phyloP scores from a whole-genome alignment of 306 rosid genomes.

The Acacia acuminata region DNA sequence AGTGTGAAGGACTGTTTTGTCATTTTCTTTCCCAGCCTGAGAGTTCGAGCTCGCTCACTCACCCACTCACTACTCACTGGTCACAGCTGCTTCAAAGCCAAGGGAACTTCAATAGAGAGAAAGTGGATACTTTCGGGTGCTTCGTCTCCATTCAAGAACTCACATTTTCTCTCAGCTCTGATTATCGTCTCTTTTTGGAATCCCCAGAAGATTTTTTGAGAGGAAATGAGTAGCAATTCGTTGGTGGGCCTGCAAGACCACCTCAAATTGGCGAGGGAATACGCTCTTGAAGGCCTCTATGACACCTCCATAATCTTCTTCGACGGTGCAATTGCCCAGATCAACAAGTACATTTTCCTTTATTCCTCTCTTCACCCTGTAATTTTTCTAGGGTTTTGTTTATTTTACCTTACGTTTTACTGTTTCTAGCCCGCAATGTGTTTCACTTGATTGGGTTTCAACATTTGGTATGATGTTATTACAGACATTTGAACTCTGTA shows the following conservation, averaged over 20 bases:
- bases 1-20: constrained; percentile 21
- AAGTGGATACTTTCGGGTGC: neutral
- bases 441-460: neutral
- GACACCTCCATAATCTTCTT: constrained; percentile 96
- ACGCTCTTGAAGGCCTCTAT: constrained; percentile 90
- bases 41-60: neutral
- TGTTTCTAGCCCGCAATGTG: neutral
- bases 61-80: neutral
- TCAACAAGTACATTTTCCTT: constrained; percentile 69
- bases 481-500: constrained; percentile 56
- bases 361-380: neutral
- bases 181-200: neutral
- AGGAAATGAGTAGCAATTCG: constrained; percentile 55
- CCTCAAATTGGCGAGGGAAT: constrained; percentile 84
- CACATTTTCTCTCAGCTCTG: neutral
- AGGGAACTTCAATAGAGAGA: constrained; percentile 2
- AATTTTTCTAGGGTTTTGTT: neutral
- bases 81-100: constrained; percentile 17
- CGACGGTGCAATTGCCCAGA: constrained; percentile 94
- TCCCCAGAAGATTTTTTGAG: constrained; percentile 1
- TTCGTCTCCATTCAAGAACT: constrained; percentile 6
- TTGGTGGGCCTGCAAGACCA: constrained; percentile 88
- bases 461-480: neutral
- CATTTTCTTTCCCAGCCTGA: neutral
- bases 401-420: neutral